Percentiles rank a stretch among this genome's conserved stretches.
Evolutionary conservation across 2,329 filamentous ascomycete species (phyloP).

Genomic region (Aureobasidium melanogenum): DNA sequence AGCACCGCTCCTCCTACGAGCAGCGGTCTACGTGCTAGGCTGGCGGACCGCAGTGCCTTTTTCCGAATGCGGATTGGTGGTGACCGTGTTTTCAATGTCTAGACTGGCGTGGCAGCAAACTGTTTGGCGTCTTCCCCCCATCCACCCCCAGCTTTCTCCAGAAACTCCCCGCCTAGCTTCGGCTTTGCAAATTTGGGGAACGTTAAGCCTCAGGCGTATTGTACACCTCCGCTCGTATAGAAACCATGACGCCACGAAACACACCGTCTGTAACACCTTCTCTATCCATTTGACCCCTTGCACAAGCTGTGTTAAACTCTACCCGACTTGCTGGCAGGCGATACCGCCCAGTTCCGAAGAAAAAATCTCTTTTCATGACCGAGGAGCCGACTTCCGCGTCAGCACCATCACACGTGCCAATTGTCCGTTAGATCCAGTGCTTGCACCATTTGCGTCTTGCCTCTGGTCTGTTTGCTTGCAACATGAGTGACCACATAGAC

Average conservation of each 20-base stretch:
- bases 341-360: background rate
- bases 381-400: background rate
- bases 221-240: background rate
- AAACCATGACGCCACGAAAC: background rate
- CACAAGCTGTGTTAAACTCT: background rate
- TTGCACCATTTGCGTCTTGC: slow-evolving; percentile 1
- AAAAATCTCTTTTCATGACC: background rate
- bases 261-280: slow-evolving; percentile 3
- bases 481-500: background rate
- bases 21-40: slow-evolving; percentile 14
- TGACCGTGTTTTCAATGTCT: slow-evolving; percentile 13
- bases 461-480: background rate
- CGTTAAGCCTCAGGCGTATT: background rate
- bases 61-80: slow-evolving; percentile 13
- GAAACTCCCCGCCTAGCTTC: background rate
- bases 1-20: slow-evolving; percentile 3
- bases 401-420: background rate
- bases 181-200: slow-evolving; percentile 2
- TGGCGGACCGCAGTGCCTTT: slow-evolving; percentile 12
- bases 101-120: background rate
- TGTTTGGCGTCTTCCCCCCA: background rate
- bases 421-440: background rate
- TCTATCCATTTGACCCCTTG: background rate
- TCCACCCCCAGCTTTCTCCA: background rate
- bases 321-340: background rate